Conservation (phyloP, 768 basidiomycete genomes). For the Tephrocybe sp. region DNA sequence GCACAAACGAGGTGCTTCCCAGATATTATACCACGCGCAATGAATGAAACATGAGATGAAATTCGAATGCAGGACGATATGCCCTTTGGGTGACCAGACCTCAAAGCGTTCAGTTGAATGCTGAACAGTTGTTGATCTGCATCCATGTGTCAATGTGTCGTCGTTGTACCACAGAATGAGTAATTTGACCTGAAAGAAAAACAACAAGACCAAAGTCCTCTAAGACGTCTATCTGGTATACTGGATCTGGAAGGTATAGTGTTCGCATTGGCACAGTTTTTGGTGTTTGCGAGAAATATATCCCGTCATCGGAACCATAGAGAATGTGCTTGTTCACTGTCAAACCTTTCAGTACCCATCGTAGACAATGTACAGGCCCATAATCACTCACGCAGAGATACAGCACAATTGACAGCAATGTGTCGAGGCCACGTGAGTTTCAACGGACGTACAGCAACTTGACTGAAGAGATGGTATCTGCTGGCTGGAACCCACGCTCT, state of each 20-base stretch:
- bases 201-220: conserved; percentile 75
- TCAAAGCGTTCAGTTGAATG: conserved; percentile 4
- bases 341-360: neutral
- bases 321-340: conserved; percentile 7
- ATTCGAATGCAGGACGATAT: conserved; percentile 11
- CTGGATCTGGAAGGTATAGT: conserved; percentile 23
- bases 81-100: neutral
- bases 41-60: conserved; percentile 32
- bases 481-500: conserved; percentile 22
- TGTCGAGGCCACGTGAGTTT: neutral
- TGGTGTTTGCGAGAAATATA: conserved; percentile 8
- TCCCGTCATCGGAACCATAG: conserved; percentile 16
- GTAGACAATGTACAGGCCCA: too few relatives aligned
- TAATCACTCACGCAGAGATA: conserved; percentile 11
- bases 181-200: conserved; percentile 63
- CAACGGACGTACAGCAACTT: conserved; percentile 11
- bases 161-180: neutral
- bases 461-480: conserved; percentile 12
- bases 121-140: conserved; percentile 13
- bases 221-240: conserved; percentile 75
- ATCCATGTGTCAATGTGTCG: neutral
- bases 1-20: conserved; percentile 54
- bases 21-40: conserved; percentile 6
- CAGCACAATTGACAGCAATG: conserved; percentile 9
- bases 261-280: conserved; percentile 4